Base-by-base conservation (phyloP, 805 yeast genomes). In the Saccharomycopsis sp. region DNA sequence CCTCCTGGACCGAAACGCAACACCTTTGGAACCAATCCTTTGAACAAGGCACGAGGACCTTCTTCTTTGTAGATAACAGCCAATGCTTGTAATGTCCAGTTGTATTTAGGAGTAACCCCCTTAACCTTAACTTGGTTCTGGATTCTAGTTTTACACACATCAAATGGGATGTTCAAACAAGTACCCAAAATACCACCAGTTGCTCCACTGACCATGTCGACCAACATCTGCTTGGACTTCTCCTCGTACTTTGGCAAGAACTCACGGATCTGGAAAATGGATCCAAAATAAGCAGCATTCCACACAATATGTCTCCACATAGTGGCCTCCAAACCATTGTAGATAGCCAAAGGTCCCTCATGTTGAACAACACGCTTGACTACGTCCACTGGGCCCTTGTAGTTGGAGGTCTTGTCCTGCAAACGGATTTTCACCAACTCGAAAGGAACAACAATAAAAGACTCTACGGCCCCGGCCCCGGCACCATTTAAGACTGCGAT, bases 1-100 rank as follows among this genome's bases (percentile, higher is more conserved):
- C 99, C 99, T 69, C 99, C 99, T 62, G 99, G 99, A 53, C 98
- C 99, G 65, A 94, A 80, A 81, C 99, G 86, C 70, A 94, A 79
- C 12, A 94, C 97, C 79, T 94, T 94, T 65, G 99, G 99, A 64
- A 92, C 71, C 82, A 94, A 93, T 47, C 99, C 99, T 77, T 92
- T 93, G 75, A 92, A 93, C 60, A 94, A 80, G 5, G 98, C 97
- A 54, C 75, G 77, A 67, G 90, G 82, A 34, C 99, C 99, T 79
- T 94, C 99, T 74, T 93, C 98, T 70, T 78, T 83, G 67, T 84
- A 83, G 23, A 94, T 89, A 19, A 84, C 78, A 50, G 78, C 70
- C 59, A 94, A 75, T 2, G 96, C 81, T 47, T 97, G 97, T 64
- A 84, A 67, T 19, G 97, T 84, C 98, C 99, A 94, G 73, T 84